Percentiles rank a stretch among this genome's conserved stretches.
These are phyloP conservation scores for Lomentospora prolificans DNA, from an alignment of 2,329 filamentous ascomycete species.

Conservation along the genomic window DNA sequence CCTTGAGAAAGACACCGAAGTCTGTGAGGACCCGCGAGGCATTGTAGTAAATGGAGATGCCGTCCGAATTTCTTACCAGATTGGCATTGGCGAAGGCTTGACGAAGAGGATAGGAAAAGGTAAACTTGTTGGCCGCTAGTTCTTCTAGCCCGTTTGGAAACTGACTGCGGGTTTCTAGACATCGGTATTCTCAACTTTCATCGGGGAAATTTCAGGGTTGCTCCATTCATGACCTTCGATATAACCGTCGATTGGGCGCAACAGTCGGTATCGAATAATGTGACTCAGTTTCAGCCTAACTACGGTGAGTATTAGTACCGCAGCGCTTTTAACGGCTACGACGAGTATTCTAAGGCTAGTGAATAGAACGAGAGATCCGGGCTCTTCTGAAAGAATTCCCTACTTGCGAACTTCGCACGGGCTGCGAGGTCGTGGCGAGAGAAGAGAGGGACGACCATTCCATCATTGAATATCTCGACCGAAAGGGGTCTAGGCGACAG, in stretches of 20 bases:
- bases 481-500: not conserved
- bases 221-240: conserved; percentile 5
- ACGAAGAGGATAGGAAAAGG: conserved; percentile 7
- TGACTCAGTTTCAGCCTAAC: conserved; percentile 4
- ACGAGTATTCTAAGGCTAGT: not conserved
- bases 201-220: not conserved
- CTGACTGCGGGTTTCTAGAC: not conserved
- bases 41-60: conserved; percentile 5
- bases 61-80: conserved; percentile 4
- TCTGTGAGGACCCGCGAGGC: conserved; percentile 6
- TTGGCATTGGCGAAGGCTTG: conserved; percentile 4
- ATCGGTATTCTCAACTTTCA: conserved; percentile 6
- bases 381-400: conserved; percentile 4
- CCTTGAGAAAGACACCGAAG: conserved; percentile 4
- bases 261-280: conserved; percentile 4
- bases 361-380: conserved; percentile 1
- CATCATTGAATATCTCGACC: conserved; percentile 1
- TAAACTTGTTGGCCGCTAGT: too few relatives aligned
- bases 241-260: conserved; percentile 3
- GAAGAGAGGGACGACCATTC: not conserved
- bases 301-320: not conserved
- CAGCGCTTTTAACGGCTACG: not conserved
- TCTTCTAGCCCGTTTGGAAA: not conserved
- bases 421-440: not conserved
- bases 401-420: not conserved